Evolutionary conservation across 169 alveolate species (phyloP), one percentile per base, ranked within the genome.

Genomic region (Cytauxzoon felis): DNA sequence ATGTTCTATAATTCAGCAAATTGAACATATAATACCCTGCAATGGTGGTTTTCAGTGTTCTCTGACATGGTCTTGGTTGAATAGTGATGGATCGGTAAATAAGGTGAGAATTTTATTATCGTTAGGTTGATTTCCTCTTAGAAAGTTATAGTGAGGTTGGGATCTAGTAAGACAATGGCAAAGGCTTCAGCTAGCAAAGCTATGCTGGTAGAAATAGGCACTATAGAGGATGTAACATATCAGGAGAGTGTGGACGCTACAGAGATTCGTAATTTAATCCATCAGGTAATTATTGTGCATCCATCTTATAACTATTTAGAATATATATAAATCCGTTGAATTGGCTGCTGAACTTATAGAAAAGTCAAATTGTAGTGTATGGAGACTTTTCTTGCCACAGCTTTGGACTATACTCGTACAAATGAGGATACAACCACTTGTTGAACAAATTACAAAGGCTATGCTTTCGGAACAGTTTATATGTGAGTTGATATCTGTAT

Each of bases 181-280:
- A 62, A 47, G 43, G 85, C 85, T 0, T 65, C 52, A n/a, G 85
- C 85, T 1, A 58, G 85, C 64, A 62, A 64, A 43, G 64, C 69
- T 3, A 75, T 75, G 80, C 61, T 75, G 11, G 78, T 64, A 5
- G 80, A 75, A 54, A 18, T 64, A 27, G 85, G 85, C 0, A 23
- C 52, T n/a, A 75, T 75, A 21, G 78, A 75, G 33, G 56, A 45
- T 1, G 61, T 75, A 21, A 40, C 73, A 9, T 45, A 72, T 2
- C 38, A 75, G 30, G 80, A 75, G 49, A 62, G 72, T 16, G 16
- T 58, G 3, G 13, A 45, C 13, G 78, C 85, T 18, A 65, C 51
- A 16, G 4, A 47, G 8, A 41, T 62, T 33, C 48, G 71, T 8
- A 32, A 51, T 36, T 13, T 50, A 11, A 60, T 70, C 38, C 3